Percentiles rank a stretch among this genome's conserved stretches.
Evolutionary conservation across 352 stramenopile species (phyloP).

Genomic region (Phytopythium chamaehyphon): DNA sequence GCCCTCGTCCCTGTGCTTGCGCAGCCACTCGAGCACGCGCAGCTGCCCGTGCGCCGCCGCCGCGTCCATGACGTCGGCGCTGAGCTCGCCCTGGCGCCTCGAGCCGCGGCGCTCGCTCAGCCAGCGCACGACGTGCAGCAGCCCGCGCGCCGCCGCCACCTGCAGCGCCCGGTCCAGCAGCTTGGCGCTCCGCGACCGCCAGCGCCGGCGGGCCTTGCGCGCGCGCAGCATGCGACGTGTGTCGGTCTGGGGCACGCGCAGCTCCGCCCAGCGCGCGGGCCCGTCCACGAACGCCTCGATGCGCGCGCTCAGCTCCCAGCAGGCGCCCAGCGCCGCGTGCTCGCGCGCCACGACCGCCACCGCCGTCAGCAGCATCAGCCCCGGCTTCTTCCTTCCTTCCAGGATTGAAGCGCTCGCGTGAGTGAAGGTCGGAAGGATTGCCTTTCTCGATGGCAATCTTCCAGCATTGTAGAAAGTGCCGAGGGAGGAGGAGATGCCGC

Average conservation of each 20-base stretch:
- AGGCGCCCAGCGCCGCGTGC: constrained; percentile 18
- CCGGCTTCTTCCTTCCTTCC: too few species aligned
- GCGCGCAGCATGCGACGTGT: constrained; percentile 4
- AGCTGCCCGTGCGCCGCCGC: constrained; percentile 26
- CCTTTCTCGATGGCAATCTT: too few species aligned
- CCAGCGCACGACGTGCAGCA: constrained; percentile 27
- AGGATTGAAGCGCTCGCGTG: too few species aligned
- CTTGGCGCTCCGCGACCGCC: not conserved
- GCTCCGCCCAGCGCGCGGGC: constrained; percentile 40
- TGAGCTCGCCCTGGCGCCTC: not conserved
- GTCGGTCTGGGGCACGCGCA: constrained; percentile 5
- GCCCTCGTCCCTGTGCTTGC: constrained; percentile 20
- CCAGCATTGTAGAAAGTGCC: too few species aligned
- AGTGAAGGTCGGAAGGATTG: too few species aligned
- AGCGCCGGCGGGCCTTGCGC: not conserved
- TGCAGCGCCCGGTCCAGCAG: constrained; percentile 11
- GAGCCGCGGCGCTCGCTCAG: constrained; percentile 2
- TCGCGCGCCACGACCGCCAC: constrained; percentile 36
- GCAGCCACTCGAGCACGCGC: constrained; percentile 25
- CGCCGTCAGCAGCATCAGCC: constrained; percentile 5
- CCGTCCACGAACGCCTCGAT: constrained; percentile 51
- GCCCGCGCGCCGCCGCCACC: constrained; percentile 19
- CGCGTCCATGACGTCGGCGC: constrained; percentile 25
- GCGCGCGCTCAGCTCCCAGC: constrained; percentile 26
- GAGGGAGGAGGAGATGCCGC: constrained; percentile 11